Evolutionary conservation across 306 rosid genomes (phyloP).

Genomic region (Begonia loranthoides): DNA sequence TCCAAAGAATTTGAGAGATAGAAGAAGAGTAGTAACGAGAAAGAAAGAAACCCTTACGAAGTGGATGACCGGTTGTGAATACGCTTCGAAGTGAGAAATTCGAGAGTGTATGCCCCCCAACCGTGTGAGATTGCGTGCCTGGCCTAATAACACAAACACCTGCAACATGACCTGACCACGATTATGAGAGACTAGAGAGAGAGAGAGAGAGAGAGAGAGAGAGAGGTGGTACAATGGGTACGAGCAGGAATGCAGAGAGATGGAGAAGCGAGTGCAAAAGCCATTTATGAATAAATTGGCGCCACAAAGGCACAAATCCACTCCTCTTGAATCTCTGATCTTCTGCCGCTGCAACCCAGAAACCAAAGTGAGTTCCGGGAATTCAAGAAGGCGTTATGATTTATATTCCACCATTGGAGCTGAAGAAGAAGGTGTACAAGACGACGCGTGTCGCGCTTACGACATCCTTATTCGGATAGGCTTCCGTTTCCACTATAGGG

Average conservation of each 20-base stretch:
- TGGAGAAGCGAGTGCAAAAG: neutral
- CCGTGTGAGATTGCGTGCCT: neutral
- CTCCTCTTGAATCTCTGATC: neutral
- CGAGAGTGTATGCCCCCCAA: neutral
- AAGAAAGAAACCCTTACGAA: neutral
- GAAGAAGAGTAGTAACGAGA: no score
- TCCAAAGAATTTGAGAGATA: no score
- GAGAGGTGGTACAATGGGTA: neutral
- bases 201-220: neutral
- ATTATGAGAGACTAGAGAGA: neutral
- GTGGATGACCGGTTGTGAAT: neutral
- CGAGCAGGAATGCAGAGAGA: neutral
- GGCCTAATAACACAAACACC: neutral
- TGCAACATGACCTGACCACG: neutral
- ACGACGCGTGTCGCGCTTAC: neutral
- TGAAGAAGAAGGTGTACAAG: neutral
- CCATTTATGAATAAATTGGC: neutral
- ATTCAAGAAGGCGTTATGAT: neutral
- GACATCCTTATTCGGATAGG: neutral
- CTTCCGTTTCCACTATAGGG: neutral
- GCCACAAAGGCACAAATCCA: no score
- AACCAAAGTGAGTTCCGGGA: neutral
- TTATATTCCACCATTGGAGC: neutral
- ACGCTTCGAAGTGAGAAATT: neutral
- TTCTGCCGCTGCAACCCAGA: neutral